Evolutionary conservation across 495 filamentous ascomycete genomes (phyloP).

Genomic region (Annulohypoxylon bovei): DNA sequence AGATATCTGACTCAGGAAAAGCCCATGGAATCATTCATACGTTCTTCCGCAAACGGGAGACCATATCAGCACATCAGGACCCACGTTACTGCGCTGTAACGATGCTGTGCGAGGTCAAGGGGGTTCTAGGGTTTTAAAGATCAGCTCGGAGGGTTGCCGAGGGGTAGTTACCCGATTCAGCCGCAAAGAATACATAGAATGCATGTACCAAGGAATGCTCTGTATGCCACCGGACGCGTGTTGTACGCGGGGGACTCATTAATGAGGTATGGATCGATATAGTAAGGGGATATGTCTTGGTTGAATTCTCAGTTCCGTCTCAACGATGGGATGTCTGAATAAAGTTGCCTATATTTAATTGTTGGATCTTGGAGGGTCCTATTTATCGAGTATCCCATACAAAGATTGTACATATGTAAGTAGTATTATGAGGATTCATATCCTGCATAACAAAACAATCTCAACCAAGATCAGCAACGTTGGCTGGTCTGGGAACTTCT

Average conservation of each 20-base stretch:
- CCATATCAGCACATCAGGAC: background rate
- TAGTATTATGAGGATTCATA: conserved; percentile 32
- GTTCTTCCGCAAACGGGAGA: conserved; percentile 3
- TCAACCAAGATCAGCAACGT: conserved; percentile 31
- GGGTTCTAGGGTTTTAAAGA: conserved; percentile 12
- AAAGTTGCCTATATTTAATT: background rate
- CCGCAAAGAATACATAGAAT: conserved; percentile 39
- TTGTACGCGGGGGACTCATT: background rate
- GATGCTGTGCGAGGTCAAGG: conserved; percentile 11
- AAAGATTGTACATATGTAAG: background rate
- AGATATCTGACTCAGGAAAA: background rate
- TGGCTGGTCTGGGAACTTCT: background rate
- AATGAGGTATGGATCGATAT: conserved; percentile 18
- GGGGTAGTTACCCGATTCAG: conserved; percentile 32
- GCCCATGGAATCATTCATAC: background rate
- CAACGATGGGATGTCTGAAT: background rate
- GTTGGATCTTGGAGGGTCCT: background rate
- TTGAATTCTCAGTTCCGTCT: conserved; percentile 28
- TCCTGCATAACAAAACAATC: conserved; percentile 31
- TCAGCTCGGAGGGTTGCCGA: conserved; percentile 19
- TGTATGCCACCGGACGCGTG: conserved; percentile 7
- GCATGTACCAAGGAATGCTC: conserved; percentile 5
- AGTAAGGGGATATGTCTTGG: conserved; percentile 29
- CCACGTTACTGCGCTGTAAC: conserved; percentile 28
- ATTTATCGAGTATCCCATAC: conserved; percentile 3